A percentile compares a stretch with the other conserved stretches of the same genome.
Conservation (phyloP, 2,329 filamentous ascomycete species). For the Paraphoma chrysanthemicola region DNA sequence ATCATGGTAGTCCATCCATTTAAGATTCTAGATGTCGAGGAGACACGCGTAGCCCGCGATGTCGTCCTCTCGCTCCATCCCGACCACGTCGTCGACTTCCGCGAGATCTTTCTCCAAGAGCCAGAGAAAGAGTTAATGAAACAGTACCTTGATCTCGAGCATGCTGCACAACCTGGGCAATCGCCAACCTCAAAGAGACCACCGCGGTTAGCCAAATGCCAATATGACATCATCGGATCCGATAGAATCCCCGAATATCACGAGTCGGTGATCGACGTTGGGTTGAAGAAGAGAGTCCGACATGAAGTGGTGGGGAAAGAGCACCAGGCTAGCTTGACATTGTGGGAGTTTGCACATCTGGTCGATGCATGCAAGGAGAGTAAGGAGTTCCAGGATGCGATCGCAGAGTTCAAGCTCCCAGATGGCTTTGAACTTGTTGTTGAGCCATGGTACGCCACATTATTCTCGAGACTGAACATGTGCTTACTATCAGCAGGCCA, state of each 20-base stretch:
- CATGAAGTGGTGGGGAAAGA: conserved; percentile 58
- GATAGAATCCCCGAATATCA: conserved; percentile 62
- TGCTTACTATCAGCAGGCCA: conserved; percentile 41
- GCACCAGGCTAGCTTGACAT: conserved; percentile 56
- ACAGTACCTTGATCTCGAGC: conserved; percentile 57
- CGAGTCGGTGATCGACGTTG: conserved; percentile 61
- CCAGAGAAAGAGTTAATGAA: conserved; percentile 58
- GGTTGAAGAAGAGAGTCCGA: conserved; percentile 48
- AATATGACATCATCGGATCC: conserved; percentile 63
- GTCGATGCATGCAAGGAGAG: conserved; percentile 59
- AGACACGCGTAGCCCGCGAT: conserved; percentile 60
- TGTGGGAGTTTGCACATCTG: conserved; percentile 49
- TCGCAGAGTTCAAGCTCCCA: conserved; percentile 60
- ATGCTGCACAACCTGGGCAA: conserved; percentile 45
- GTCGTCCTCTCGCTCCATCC: conserved; percentile 54
- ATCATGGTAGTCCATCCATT: conserved; percentile 58
- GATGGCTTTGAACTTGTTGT: conserved; percentile 63
- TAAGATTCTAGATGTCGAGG: conserved; percentile 62
- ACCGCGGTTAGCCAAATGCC: conserved; percentile 59
- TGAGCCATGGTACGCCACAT: conserved; percentile 54
- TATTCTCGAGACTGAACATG: background rate
- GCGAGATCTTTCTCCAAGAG: conserved; percentile 60
- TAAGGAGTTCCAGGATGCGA: conserved; percentile 58
- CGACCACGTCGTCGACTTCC: conserved; percentile 52
- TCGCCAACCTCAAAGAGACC: conserved; percentile 53